Evolutionary conservation across 208 protist genomes (phyloP).

Genomic region (Perkinsela sp.): DNA sequence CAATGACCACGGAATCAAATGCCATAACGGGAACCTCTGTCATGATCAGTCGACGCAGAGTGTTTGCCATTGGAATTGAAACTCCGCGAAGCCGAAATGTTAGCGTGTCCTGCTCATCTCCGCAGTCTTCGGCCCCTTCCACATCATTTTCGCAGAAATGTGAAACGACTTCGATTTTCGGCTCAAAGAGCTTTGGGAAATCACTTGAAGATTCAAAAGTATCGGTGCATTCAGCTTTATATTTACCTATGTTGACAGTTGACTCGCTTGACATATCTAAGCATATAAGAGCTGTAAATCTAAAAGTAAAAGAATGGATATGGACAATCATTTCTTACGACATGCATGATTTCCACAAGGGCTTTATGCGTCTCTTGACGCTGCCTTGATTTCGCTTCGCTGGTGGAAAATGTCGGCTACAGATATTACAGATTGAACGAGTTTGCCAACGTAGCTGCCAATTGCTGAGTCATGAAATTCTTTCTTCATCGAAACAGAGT

Average conservation of each 20-base stretch:
- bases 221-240: too few relatives aligned
- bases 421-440: not conserved
- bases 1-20: constrained; percentile 84
- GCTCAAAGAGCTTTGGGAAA: too few relatives aligned
- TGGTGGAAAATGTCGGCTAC: too few relatives aligned
- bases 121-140: not conserved
- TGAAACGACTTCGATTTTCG: not conserved
- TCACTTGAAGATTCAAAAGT: too few relatives aligned
- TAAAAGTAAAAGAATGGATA: too few relatives aligned
- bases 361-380: too few relatives aligned
- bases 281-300: too few relatives aligned
- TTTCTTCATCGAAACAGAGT: not conserved
- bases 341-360: too few relatives aligned
- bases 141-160: not conserved
- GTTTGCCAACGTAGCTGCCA: not conserved
- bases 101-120: constrained; percentile 1
- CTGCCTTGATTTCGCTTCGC: too few relatives aligned
- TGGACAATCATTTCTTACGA: too few relatives aligned
- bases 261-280: too few relatives aligned
- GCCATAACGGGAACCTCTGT: constrained; percentile 90
- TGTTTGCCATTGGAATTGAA: constrained; percentile 71
- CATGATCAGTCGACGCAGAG: constrained; percentile 80
- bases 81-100: not conserved
- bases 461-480: not conserved
- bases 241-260: too few relatives aligned